phyloP scores from a whole-genome alignment of 169 alveolate species.

The Eimeria sp. region DNA sequence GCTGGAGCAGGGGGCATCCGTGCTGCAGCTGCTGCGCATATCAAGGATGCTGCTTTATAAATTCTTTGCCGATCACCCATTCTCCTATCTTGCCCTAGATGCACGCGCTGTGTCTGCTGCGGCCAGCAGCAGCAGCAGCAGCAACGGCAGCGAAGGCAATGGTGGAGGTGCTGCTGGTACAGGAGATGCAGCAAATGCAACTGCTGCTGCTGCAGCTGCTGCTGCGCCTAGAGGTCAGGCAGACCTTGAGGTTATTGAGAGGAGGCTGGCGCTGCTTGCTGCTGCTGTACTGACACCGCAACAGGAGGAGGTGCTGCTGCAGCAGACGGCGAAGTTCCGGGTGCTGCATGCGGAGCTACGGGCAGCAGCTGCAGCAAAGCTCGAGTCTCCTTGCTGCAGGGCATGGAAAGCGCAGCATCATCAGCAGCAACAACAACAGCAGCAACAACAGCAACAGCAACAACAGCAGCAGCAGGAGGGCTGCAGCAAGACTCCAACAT shows the following conservation, averaged over 20 bases:
- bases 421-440: constrained; percentile 63
- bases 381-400: constrained; percentile 60
- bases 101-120: constrained; percentile 43
- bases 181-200: not conserved
- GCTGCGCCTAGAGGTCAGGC: not conserved
- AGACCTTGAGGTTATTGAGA: constrained; percentile 13
- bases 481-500: constrained; percentile 53
- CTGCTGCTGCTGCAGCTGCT: constrained; percentile 5
- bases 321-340: constrained; percentile 44
- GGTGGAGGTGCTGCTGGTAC: not conserved
- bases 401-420: constrained; percentile 23
- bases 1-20: constrained; percentile 72
- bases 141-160: not conserved
- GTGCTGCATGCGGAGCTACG: constrained; percentile 57
- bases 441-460: constrained; percentile 28
- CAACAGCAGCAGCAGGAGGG: constrained; percentile 20
- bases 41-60: constrained; percentile 26
- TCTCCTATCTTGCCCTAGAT: constrained; percentile 57
- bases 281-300: constrained; percentile 71
- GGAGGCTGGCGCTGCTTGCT: constrained; percentile 63
- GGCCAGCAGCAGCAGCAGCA: constrained; percentile 16
- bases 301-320: constrained; percentile 63
- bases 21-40: constrained; percentile 70
- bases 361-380: constrained; percentile 23
- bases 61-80: constrained; percentile 70